A percentile compares a stretch with the other conserved stretches of the same genome.
These are phyloP conservation scores for Emiliania huxleyi DNA, from an alignment of 78 protist species.

Conservation along the genomic window DNA sequence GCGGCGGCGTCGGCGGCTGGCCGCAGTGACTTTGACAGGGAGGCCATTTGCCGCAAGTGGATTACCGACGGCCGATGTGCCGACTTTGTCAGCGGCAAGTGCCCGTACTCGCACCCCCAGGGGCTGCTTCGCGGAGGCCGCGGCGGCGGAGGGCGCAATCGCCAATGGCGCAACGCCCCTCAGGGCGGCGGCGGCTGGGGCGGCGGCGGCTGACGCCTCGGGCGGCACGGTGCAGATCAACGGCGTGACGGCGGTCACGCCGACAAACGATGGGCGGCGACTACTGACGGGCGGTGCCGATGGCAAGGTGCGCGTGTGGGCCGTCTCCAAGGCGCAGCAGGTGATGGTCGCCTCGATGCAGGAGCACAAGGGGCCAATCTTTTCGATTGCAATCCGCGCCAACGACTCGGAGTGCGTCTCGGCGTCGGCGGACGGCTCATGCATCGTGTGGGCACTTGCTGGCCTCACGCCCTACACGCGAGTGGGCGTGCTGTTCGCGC, in stretches of 20 bases:
- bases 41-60: too few relatives aligned
- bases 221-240: conserved; percentile 19
- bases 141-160: too few relatives aligned
- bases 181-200: too few relatives aligned
- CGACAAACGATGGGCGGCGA: conserved; percentile 19
- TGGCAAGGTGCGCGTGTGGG: conserved; percentile 65
- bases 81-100: too few relatives aligned
- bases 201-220: too few relatives aligned
- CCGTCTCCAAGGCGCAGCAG: conserved; percentile 30
- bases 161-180: too few relatives aligned
- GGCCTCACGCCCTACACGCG: not conserved
- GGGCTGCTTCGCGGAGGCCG: too few relatives aligned
- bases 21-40: too few relatives aligned
- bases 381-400: conserved; percentile 12
- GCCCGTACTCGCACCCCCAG: too few relatives aligned
- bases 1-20: too few relatives aligned
- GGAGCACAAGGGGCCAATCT: conserved; percentile 70
- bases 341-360: conserved; percentile 55
- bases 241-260: conserved; percentile 61
- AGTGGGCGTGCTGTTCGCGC: conserved; percentile 22
- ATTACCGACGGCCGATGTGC: too few relatives aligned
- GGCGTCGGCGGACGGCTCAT: conserved; percentile 68
- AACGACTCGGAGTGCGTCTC: conserved; percentile 60
- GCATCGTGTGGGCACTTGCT: conserved; percentile 63
- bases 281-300: conserved; percentile 67